Evolutionary conservation across 2,329 filamentous ascomycete genomes (phyloP).

Genomic region (Mycosphaerelloides madeirae): DNA sequence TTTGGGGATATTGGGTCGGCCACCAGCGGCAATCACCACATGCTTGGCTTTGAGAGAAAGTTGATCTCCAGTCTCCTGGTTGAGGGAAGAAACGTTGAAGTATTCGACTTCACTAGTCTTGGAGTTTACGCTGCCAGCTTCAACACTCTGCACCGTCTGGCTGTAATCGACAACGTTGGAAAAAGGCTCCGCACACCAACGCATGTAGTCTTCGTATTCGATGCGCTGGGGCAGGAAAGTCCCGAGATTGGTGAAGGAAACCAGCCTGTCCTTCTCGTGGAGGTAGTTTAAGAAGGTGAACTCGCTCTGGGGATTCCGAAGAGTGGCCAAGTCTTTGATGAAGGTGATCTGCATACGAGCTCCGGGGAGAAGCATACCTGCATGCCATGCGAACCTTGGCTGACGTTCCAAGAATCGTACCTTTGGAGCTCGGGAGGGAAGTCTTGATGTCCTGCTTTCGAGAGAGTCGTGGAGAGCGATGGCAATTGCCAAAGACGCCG

Average conservation of each 20-base stretch:
- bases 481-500: constrained; percentile 82
- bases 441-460: constrained; percentile 38
- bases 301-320: constrained; percentile 79
- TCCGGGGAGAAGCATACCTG: constrained; percentile 88
- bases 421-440: constrained; percentile 52
- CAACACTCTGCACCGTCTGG: constrained; percentile 69
- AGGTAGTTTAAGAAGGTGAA: constrained; percentile 98
- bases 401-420: constrained; percentile 88
- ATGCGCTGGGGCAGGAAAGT: constrained; percentile 82
- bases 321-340: constrained; percentile 88
- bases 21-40: constrained; percentile 66
- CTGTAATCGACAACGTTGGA: constrained; percentile 67
- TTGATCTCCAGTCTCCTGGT: constrained; percentile 53
- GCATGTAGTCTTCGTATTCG: constrained; percentile 93
- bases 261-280: constrained; percentile 71
- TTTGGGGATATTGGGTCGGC: constrained; percentile 65
- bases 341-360: constrained; percentile 98
- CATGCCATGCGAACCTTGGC: constrained; percentile 79
- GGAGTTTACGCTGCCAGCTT: constrained; percentile 50
- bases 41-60: constrained; percentile 57
- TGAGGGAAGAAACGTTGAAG: constrained; percentile 64
- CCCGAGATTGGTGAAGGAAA: constrained; percentile 84
- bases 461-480: constrained; percentile 82
- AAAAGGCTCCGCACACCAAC: constrained; percentile 84
- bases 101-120: constrained; percentile 52